phyloP scores from a whole-genome alignment of 2,329 filamentous ascomycete genomes.

The Trichoderma arundinaceum region DNA sequence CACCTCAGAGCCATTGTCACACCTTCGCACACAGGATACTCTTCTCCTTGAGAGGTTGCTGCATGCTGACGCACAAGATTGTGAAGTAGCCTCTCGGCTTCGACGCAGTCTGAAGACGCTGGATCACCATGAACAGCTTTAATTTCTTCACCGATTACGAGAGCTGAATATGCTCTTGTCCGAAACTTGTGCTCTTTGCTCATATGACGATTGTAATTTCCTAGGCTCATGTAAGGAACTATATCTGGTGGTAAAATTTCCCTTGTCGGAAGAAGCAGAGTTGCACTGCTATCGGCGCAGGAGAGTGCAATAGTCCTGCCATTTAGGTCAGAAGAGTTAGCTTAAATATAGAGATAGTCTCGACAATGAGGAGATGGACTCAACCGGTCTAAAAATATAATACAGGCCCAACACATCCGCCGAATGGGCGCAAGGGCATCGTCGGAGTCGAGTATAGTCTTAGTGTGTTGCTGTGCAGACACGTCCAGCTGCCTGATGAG shows the following conservation, averaged over 20 bases:
- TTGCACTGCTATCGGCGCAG: background rate
- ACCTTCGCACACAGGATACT: slow-evolving; percentile 22
- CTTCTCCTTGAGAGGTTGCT: background rate
- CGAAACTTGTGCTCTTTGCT: background rate
- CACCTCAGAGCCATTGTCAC: slow-evolving; percentile 25
- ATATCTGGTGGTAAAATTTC: background rate
- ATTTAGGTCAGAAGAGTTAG: background rate
- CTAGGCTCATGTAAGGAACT: background rate
- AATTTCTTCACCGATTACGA: slow-evolving; percentile 9
- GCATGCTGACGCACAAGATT: slow-evolving; percentile 10
- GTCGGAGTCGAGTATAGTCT: background rate
- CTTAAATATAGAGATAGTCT: background rate
- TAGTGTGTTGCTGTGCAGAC: background rate
- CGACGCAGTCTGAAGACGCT: background rate
- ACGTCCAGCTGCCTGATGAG: slow-evolving; percentile 17
- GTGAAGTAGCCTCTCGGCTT: slow-evolving; percentile 9
- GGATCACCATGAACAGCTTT: background rate
- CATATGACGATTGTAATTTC: background rate
- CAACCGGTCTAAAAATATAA: slow-evolving; percentile 27
- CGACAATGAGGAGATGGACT: background rate
- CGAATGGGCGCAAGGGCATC: background rate
- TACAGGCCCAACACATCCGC: slow-evolving; percentile 13
- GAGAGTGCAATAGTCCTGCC: slow-evolving; percentile 16
- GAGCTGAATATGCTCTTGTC: background rate
- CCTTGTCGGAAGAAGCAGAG: slow-evolving; percentile 6